A percentile compares a stretch with the other conserved stretches of the same genome.
These are phyloP conservation scores for Phytophthora agathidicida DNA, from an alignment of 352 stramenopile species.

Conservation along the genomic window DNA sequence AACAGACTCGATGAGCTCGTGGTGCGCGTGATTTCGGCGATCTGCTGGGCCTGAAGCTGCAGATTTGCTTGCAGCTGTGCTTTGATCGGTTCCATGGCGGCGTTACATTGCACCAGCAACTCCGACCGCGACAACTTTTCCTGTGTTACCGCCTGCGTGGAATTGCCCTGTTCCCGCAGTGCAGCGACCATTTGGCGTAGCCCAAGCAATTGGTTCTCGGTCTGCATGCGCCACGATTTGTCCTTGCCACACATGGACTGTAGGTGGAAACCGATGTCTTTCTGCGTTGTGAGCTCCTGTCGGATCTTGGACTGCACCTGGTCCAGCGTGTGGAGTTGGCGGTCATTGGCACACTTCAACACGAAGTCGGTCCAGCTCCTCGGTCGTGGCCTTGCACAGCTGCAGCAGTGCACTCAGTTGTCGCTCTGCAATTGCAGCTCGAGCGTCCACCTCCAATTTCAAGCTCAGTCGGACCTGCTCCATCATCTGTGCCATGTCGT, in stretches of 20 bases:
- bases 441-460: slow-evolving; percentile 83
- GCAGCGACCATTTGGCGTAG: slow-evolving; percentile 75
- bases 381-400: slow-evolving; percentile 73
- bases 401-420: slow-evolving; percentile 79
- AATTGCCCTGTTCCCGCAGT: slow-evolving; percentile 73
- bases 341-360: slow-evolving; percentile 77
- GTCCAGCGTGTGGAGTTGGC: slow-evolving; percentile 78
- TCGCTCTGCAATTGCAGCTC: slow-evolving; percentile 74
- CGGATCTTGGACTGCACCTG: slow-evolving; percentile 79
- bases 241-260: slow-evolving; percentile 87
- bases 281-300: slow-evolving; percentile 82
- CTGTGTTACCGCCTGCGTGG: slow-evolving; percentile 61
- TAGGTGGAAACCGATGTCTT: slow-evolving; percentile 82
- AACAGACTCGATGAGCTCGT: slow-evolving; percentile 64
- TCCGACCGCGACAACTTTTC: slow-evolving; percentile 80
- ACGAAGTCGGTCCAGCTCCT: slow-evolving; percentile 73
- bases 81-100: slow-evolving; percentile 81
- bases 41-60: slow-evolving; percentile 75
- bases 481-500: slow-evolving; percentile 87
- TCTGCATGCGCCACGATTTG: slow-evolving; percentile 85
- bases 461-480: slow-evolving; percentile 83
- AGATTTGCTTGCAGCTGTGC: slow-evolving; percentile 74
- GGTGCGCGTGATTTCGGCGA: slow-evolving; percentile 68
- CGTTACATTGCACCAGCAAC: slow-evolving; percentile 82
- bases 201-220: slow-evolving; percentile 82